Base-by-base conservation (phyloP, 140 eudicot species). In the Stevia rebaudiana region DNA sequence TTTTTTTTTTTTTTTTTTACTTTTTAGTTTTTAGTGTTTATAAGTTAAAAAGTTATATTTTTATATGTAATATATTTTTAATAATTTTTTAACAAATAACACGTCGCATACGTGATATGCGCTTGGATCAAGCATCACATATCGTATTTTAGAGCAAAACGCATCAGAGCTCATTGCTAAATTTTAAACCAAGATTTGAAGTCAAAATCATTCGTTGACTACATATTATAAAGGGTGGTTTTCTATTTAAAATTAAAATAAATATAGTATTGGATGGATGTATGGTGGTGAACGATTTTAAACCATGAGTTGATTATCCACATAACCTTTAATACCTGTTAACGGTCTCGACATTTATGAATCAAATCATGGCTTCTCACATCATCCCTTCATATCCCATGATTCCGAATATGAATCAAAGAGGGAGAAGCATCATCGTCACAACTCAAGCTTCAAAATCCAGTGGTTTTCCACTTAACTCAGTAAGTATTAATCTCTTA, bases 361-460 rank as follows among this genome's bases (percentile, higher is more conserved):
- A 24, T 53, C 12, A 25, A 2, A 55, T 57, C 24, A 73, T 74
- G 79, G 57, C 50, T 59, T 74, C 74, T 60, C 58, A 74, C 49
- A 62, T 30, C 53, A 37, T 65, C 61, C 60, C 8, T 36, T 36
- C 58, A 31, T 25, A 17, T 40, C 49, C 64, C 36, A 19, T 67
- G 0, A 19, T 7, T 58, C 65, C 17, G 10, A 58, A 17, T 17
- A 16, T 35, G 10, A 58, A 17, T 17, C 30, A 8, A 35, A 58
- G 31, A 37, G 57, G 63, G 7, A 79, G 71, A 61, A 60, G 68
- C 61, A 57, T 49, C 21, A 42, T 16, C 52, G 48, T 72, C 17
- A 53, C 49, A 21, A 47, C 66, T n/a, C 70, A 50, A 21, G 96
- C 90, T 51, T 68, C 90, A 30, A 85, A 85, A 65, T 70, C 84